Evolutionary conservation across 768 basidiomycete species (phyloP).

Genomic region (Lepiota subincarnata): DNA sequence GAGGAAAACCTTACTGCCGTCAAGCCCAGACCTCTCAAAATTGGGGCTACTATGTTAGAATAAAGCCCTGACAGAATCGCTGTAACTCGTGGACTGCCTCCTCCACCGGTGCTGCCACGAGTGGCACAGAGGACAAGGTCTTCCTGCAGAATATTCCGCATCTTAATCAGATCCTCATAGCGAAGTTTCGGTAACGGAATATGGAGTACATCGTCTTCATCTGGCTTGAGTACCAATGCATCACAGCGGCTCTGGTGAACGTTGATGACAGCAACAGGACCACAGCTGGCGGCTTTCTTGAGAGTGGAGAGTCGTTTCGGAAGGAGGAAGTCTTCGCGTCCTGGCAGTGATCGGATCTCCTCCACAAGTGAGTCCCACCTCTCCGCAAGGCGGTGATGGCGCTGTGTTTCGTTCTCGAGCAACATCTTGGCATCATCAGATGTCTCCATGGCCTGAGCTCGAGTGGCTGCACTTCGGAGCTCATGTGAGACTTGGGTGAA

Average conservation of each 20-base stretch:
- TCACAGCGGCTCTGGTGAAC: conserved; percentile 29
- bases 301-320: conserved; percentile 16
- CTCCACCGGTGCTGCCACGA: too few species aligned
- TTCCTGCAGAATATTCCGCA: not conserved
- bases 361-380: conserved; percentile 17
- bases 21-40: too few species aligned
- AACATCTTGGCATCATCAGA: conserved; percentile 3
- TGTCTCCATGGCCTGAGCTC: not conserved
- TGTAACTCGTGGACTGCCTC: too few species aligned
- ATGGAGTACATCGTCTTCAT: conserved; percentile 2
- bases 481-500: conserved; percentile 12
- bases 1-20: too few species aligned
- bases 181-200: conserved; percentile 14
- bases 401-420: conserved; percentile 14
- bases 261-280: conserved; percentile 36
- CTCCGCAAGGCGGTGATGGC: conserved; percentile 15
- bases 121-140: not conserved
- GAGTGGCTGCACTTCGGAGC: conserved; percentile 11
- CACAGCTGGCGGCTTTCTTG: conserved; percentile 15
- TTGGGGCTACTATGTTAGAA: too few species aligned
- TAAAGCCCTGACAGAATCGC: too few species aligned
- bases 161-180: conserved; percentile 5
- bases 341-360: conserved; percentile 13
- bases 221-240: conserved; percentile 28
- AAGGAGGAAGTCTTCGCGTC: conserved; percentile 24